Percentiles rank a stretch among this genome's conserved stretches.
Evolutionary conservation across 306 rosid species (phyloP).

Genomic region (Gynostemma pentaphyllum): DNA sequence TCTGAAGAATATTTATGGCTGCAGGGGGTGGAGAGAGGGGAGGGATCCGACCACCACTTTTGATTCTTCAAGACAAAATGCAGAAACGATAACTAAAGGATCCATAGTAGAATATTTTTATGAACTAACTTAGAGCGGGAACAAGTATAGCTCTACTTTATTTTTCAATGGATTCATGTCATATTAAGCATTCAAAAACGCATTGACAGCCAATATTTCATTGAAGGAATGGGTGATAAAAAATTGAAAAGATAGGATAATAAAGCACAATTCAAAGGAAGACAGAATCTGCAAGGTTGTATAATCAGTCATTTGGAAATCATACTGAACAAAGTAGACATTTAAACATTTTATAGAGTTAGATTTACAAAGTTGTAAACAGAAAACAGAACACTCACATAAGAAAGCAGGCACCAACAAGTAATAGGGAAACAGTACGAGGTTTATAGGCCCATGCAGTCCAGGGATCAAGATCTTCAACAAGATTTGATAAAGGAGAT

Average conservation of each 20-base stretch:
- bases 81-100: too few relatives aligned
- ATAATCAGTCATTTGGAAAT: neutral
- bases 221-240: neutral
- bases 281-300: neutral
- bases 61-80: too few relatives aligned
- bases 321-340: neutral
- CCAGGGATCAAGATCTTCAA: slow-evolving; percentile 95
- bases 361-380: neutral
- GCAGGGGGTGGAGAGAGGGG: too few relatives aligned
- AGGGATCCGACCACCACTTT: too few relatives aligned
- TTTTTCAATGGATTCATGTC: neutral
- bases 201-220: neutral
- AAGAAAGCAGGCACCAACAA: slow-evolving; percentile 89
- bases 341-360: neutral
- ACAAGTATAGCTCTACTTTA: neutral
- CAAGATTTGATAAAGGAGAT: slow-evolving; percentile 25
- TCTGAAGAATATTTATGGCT: too few relatives aligned
- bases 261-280: neutral
- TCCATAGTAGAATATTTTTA: too few relatives aligned
- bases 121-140: too few relatives aligned
- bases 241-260: neutral
- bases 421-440: slow-evolving; percentile 76
- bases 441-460: slow-evolving; percentile 99
- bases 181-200: neutral
- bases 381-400: slow-evolving; percentile 48